A percentile compares a stretch with the other conserved stretches of the same genome.
Evolutionary conservation across 176 grass and related monocot genomes (phyloP).

Genomic region (Avena insularis): DNA sequence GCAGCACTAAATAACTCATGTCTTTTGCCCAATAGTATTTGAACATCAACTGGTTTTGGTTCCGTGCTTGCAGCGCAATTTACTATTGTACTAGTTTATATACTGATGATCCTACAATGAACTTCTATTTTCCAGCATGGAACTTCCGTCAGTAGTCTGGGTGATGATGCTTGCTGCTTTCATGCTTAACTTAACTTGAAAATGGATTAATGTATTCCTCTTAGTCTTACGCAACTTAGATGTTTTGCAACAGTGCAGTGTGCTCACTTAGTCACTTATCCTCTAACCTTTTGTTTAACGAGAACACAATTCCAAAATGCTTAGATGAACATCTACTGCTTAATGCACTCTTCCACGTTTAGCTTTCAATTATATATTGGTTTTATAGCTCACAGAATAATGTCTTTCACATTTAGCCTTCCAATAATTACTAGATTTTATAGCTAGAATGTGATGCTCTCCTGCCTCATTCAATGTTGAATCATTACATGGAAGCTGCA

Average conservation of each 20-base stretch:
- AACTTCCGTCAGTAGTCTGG: neutral
- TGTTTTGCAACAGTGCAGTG: neutral
- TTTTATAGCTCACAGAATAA: neutral
- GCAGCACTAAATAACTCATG: neutral
- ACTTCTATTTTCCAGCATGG: neutral
- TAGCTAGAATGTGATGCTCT: neutral
- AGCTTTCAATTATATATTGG: neutral
- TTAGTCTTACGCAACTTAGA: neutral
- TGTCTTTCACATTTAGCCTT: neutral
- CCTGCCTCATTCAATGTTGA: slow-evolving; percentile 12
- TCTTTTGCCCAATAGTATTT: neutral
- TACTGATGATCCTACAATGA: neutral
- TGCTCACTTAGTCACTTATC: neutral
- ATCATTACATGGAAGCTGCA: slow-evolving; percentile 13
- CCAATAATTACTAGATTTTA: neutral
- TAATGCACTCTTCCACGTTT: neutral
- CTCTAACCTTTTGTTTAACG: neutral
- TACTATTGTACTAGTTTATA: neutral
- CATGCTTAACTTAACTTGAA: slow-evolving; percentile 4
- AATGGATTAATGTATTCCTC: neutral
- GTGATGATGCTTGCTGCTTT: neutral
- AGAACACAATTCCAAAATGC: neutral
- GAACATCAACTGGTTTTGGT: neutral
- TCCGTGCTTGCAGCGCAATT: too few species aligned
- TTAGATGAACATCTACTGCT: neutral